phyloP scores from a whole-genome alignment of 2,329 filamentous ascomycete species.

The Meredithiella fracta region DNA sequence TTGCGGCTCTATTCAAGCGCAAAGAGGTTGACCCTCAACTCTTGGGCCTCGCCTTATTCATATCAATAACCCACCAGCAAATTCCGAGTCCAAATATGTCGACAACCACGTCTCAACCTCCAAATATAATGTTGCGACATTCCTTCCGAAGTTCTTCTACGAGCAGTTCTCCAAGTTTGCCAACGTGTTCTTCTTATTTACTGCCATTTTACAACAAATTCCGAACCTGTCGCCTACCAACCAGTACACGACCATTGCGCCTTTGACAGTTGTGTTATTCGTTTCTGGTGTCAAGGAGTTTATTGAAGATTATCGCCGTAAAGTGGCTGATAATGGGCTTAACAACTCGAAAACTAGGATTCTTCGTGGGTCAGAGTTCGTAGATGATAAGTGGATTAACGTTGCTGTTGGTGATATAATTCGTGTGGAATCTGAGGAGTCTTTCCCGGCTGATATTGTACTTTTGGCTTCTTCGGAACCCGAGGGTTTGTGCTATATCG shows the following conservation, averaged over 20 bases:
- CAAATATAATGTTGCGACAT: slow-evolving; percentile 89
- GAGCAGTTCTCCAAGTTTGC: slow-evolving; percentile 99
- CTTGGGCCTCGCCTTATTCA: slow-evolving; percentile 84
- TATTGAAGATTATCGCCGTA: slow-evolving; percentile 83
- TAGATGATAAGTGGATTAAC: slow-evolving; percentile 84
- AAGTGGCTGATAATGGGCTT: slow-evolving; percentile 67
- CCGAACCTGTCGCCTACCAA: slow-evolving; percentile 91
- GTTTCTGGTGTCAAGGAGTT: slow-evolving; percentile 94
- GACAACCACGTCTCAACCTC: slow-evolving; percentile 96
- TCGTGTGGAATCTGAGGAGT: slow-evolving; percentile 82
- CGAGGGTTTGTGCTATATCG: slow-evolving; percentile 94
- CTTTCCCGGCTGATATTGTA: slow-evolving; percentile 87
- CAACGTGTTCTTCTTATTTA: slow-evolving; percentile 98
- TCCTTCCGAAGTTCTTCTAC: slow-evolving; percentile 90
- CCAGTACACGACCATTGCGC: slow-evolving; percentile 86
- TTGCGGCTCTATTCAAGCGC: slow-evolving; percentile 70
- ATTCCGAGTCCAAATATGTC: slow-evolving; percentile 73
- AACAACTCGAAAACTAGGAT: slow-evolving; percentile 79
- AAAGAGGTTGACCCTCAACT: slow-evolving; percentile 78
- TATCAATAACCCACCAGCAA: slow-evolving; percentile 90
- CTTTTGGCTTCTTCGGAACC: slow-evolving; percentile 89
- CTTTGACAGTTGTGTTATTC: slow-evolving; percentile 72
- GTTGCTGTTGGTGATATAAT: slow-evolving; percentile 85
- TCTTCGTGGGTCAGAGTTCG: slow-evolving; percentile 66
- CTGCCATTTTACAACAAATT: slow-evolving; percentile 84